Conservation (phyloP, 768 basidiomycete species). For the Tulasnella sp. region DNA sequence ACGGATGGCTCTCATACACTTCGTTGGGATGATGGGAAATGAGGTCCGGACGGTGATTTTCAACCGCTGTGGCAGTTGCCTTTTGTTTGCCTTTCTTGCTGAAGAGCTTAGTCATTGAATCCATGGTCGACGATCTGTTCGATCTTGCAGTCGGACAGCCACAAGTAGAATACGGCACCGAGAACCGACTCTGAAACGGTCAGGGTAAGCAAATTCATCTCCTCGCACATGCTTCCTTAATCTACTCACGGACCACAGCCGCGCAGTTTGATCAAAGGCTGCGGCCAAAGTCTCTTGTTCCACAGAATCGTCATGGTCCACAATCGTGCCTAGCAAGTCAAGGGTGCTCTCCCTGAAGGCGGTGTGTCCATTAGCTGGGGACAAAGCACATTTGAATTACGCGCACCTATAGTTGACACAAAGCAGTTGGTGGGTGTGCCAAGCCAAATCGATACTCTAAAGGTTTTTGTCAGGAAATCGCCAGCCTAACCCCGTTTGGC, state of each 20-base stretch:
- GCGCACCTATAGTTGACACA: conserved; percentile 33
- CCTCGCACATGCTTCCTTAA: not conserved
- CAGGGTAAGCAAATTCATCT: not conserved
- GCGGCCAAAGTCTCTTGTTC: conserved; percentile 25
- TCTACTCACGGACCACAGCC: conserved; percentile 19
- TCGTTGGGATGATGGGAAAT: conserved; percentile 31
- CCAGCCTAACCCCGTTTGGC: not conserved
- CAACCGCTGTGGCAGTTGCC: not conserved
- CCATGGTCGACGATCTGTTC: not conserved
- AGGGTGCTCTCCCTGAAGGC: conserved; percentile 26
- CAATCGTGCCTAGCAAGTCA: conserved; percentile 27
- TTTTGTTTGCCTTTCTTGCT: conserved; percentile 19
- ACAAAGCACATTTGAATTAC: not conserved
- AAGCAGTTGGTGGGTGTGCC: conserved; percentile 39
- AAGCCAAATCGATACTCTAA: conserved; percentile 36
- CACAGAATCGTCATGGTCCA: conserved; percentile 37
- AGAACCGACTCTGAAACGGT: conserved; percentile 50
- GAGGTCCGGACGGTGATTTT: conserved; percentile 36
- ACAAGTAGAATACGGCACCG: conserved; percentile 59
- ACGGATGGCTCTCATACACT: conserved; percentile 36
- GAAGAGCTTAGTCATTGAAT: conserved; percentile 14
- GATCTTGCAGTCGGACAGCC: conserved; percentile 54
- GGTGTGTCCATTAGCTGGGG: not conserved
- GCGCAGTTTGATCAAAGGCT: conserved; percentile 15
- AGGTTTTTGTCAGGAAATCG: not conserved